phyloP scores from a whole-genome alignment of 768 basidiomycete species.

The Suillus tomentosus region DNA sequence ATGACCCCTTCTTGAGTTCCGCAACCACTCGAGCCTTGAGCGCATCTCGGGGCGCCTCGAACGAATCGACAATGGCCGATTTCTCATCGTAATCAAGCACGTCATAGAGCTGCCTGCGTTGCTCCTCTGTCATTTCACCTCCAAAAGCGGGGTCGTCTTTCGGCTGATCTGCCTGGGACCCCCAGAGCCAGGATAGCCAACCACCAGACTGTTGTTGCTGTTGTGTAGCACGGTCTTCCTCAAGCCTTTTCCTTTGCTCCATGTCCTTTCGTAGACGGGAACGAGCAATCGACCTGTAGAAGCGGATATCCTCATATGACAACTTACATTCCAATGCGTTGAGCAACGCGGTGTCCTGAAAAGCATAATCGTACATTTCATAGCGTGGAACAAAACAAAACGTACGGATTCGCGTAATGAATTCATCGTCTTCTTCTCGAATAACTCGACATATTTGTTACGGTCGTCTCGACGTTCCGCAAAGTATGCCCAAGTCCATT shows the following conservation, averaged over 20 bases:
- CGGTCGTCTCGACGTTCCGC: slow-evolving; percentile 86
- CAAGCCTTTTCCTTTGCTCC: slow-evolving; percentile 60
- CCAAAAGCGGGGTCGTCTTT: slow-evolving; percentile 60
- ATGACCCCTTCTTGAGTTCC: slow-evolving; percentile 84
- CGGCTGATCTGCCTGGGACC: slow-evolving; percentile 40
- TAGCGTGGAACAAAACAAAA: slow-evolving; percentile 5
- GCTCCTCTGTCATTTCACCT: slow-evolving; percentile 82
- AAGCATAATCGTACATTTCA: not conserved
- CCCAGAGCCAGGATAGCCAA: slow-evolving; percentile 85
- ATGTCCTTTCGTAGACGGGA: slow-evolving; percentile 86
- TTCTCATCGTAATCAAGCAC: slow-evolving; percentile 93
- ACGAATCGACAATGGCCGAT: slow-evolving; percentile 63
- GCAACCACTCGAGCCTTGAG: slow-evolving; percentile 75
- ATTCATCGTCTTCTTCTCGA: slow-evolving; percentile 70
- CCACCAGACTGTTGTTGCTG: slow-evolving; percentile 51
- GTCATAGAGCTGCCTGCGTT: slow-evolving; percentile 87
- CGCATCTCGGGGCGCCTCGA: slow-evolving; percentile 77
- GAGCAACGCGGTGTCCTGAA: slow-evolving; percentile 54
- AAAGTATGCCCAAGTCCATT: slow-evolving; percentile 94
- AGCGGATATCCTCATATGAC: slow-evolving; percentile 92
- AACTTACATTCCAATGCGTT: slow-evolving; percentile 78
- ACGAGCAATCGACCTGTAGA: slow-evolving; percentile 94
- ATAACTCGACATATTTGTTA: slow-evolving; percentile 80
- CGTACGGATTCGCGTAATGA: slow-evolving; percentile 57
- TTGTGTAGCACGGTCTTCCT: slow-evolving; percentile 67